Base-by-base conservation (phyloP, 2,329 filamentous ascomycete genomes). In the Nakataea oryzae region DNA sequence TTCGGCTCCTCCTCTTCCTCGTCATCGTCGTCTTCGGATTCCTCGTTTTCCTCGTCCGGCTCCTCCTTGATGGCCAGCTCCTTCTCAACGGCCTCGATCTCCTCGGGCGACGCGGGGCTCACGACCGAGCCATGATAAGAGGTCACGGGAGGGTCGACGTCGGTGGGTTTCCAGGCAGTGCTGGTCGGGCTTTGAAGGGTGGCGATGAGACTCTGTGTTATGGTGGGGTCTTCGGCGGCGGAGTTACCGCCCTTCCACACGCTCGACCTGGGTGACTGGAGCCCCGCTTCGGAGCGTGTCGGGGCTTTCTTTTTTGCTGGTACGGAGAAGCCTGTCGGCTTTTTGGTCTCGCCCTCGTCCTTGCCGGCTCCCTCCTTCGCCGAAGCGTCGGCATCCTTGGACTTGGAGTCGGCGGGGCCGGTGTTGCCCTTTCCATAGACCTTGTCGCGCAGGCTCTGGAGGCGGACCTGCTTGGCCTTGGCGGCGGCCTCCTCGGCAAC, bases 401-500 rank as follows among this genome's bases (percentile, higher is more conserved):
- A 62, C 7, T 58, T 60, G 57, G 58, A 58, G 24, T 61, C 64
- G 56, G 29, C 60, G 62, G 58, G 58, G 27, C 57, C 57, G 17
- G 64, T 64, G 57, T 62, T 58, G 21, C 67, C 74, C 66, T 80
- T 80, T 60, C 80, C 80, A 65, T 84, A 72, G 6, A 82, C 81
- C 72, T 84, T 84, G 62, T 82, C 78, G 61, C 81, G 76, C 64
- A 85, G 71, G 67, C 72, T 76, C 65, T 83, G 78, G 64, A 85
- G 76, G 62, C 79, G 79, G 66, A 81, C 75, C 67, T 86, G 78
- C 74, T 87, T 87, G 59, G 85, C 85, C 72, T 83, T 87, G 67
- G 81, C 75, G 0, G 85, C 86, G 59, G 82, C 86, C 71, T 91
- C 87, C 68, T 90, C 81, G 55, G 84, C 85, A 60, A 86, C 78